Conservation (phyloP, 2,329 filamentous ascomycete species). For the Cytospora piceae region DNA sequence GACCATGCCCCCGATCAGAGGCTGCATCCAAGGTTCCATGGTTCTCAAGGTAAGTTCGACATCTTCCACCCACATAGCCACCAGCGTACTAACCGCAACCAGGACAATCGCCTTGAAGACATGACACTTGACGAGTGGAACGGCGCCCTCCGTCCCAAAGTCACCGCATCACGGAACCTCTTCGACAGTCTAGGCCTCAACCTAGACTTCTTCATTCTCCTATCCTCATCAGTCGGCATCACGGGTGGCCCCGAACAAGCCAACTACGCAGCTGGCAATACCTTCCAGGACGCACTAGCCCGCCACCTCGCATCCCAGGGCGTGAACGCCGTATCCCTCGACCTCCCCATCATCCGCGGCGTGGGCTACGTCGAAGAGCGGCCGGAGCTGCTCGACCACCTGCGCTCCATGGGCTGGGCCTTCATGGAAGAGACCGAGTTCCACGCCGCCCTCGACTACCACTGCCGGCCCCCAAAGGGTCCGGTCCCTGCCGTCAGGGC, state of each 20-base stretch:
- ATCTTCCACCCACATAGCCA: not conserved
- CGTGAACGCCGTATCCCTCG: constrained; percentile 33
- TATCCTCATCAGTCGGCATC: constrained; percentile 35
- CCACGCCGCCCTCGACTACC: constrained; percentile 34
- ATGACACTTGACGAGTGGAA: constrained; percentile 32
- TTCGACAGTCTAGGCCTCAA: constrained; percentile 3
- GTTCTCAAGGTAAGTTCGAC: constrained; percentile 31
- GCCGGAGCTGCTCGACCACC: constrained; percentile 33
- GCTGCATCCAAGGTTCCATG: constrained; percentile 33
- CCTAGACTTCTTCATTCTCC: constrained; percentile 33
- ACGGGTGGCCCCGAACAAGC: constrained; percentile 33
- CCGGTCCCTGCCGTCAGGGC: constrained; percentile 14
- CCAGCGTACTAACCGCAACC: not conserved
- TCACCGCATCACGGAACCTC: constrained; percentile 21
- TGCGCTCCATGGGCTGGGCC: constrained; percentile 27
- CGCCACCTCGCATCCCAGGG: constrained; percentile 30
- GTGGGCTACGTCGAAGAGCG: constrained; percentile 34
- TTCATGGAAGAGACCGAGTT: constrained; percentile 30
- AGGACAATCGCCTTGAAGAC: constrained; percentile 30
- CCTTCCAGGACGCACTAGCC: constrained; percentile 39
- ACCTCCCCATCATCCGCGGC: constrained; percentile 31
- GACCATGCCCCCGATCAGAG: constrained; percentile 29
- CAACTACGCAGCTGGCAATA: constrained; percentile 39
- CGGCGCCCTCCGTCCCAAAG: constrained; percentile 23
- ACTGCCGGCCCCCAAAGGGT: constrained; percentile 29